A percentile compares a stretch with the other conserved stretches of the same genome.
Conservation (phyloP, 495 filamentous ascomycete species). For the Ascobolus immersus region DNA sequence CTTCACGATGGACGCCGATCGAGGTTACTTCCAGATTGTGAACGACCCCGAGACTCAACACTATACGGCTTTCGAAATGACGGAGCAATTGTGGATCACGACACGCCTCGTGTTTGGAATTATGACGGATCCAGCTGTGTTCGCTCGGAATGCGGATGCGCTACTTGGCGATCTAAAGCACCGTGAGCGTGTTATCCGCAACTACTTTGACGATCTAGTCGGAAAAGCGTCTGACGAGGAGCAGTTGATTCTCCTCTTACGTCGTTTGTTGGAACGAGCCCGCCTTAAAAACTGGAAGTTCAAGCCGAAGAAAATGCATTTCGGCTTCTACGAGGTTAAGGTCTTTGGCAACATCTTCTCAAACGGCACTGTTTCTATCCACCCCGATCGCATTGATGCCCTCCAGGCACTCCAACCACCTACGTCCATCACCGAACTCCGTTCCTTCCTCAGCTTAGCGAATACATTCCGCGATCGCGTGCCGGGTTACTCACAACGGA, state of each 20-base stretch:
- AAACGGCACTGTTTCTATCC: neutral
- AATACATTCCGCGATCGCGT: neutral
- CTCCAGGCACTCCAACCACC: neutral
- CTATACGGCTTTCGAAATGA: neutral
- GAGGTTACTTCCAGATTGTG: neutral
- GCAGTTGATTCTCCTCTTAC: too few relatives aligned
- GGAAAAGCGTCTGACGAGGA: too few relatives aligned
- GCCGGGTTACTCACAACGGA: neutral
- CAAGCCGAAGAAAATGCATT: neutral
- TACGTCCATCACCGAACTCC: neutral
- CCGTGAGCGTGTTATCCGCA: neutral
- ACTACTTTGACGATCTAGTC: neutral
- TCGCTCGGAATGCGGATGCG: neutral
- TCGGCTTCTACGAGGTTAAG: neutral
- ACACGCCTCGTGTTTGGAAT: neutral
- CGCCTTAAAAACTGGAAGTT: neutral
- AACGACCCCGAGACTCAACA: neutral
- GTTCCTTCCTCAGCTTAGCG: neutral
- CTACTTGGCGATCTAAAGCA: neutral
- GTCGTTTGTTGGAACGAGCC: too few relatives aligned
- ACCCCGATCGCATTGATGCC: neutral
- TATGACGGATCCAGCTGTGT: neutral
- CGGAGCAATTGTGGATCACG: neutral
- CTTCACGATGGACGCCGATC: neutral
- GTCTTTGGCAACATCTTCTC: neutral